phyloP scores from a whole-genome alignment of 2,329 filamentous ascomycete species.

The Xylaria sp. region DNA sequence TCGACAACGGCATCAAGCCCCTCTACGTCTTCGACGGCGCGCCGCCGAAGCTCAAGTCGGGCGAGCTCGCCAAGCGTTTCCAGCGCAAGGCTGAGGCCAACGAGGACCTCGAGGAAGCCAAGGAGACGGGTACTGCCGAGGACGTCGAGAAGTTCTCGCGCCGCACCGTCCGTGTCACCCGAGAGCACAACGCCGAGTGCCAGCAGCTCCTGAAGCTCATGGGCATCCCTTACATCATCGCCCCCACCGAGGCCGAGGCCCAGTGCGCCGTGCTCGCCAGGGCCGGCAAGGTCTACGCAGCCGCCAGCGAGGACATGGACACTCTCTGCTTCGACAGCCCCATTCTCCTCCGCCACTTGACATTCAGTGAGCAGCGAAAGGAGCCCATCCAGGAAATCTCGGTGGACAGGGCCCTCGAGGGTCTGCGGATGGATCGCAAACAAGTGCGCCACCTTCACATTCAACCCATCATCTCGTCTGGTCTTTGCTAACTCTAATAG shows the following conservation, averaged over 20 bases:
- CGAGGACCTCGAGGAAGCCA: constrained; percentile 91
- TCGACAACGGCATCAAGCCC: constrained; percentile 98
- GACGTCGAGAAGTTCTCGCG: constrained; percentile 99
- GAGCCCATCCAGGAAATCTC: constrained; percentile 97
- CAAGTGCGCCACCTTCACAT: constrained; percentile 66
- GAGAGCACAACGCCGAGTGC: constrained; percentile 96
- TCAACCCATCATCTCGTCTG: neutral
- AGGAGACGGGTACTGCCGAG: constrained; percentile 94
- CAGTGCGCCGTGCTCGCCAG: constrained; percentile 92
- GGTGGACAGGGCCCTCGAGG: constrained; percentile 85
- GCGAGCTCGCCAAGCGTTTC: constrained; percentile 94
- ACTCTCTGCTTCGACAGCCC: constrained; percentile 95
- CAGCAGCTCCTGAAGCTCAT: constrained; percentile 91
- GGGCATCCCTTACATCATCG: constrained; percentile 95
- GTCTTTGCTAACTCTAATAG: constrained; percentile 56
- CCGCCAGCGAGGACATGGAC: constrained; percentile 98
- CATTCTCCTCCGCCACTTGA: constrained; percentile 90
- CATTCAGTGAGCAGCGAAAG: constrained; percentile 96
- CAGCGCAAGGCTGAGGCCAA: constrained; percentile 93
- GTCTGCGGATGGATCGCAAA: constrained; percentile 85
- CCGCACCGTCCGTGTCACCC: constrained; percentile 91
- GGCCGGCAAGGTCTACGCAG: constrained; percentile 95
- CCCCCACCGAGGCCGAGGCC: constrained; percentile 95
- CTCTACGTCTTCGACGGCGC: constrained; percentile 98
- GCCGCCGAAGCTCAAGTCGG: constrained; percentile 96